Evolutionary conservation across 2,329 filamentous ascomycete species (phyloP), one percentile per base, ranked within the genome.

Genomic region (Didymella keratinophila): DNA sequence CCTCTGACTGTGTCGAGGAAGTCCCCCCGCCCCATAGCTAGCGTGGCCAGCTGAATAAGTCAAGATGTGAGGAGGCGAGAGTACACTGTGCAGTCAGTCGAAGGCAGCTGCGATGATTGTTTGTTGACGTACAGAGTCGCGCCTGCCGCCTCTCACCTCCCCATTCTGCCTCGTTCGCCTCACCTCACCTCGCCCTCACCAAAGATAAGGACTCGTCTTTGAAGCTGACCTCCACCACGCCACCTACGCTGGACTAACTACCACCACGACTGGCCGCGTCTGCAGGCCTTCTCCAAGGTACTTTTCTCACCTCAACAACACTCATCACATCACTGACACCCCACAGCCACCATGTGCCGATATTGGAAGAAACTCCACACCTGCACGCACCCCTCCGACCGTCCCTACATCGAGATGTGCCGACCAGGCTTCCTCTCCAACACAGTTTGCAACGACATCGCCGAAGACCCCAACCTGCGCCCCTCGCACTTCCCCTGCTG

Each of bases 331-430:
- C 32, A 37, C 52, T 55, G 9, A 52, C 28, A 18, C 11, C 20
- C 41, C 41, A 12, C 23, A 27, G 42, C 45, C 47, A 62, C 7
- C 9, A 71, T 71, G 69, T 71, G 69, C 51, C 55, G 53, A 21
- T 70, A 69, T 62, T 69, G 67, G 66, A 69, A 62, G 42, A 71
- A 71, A 32, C 39, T 51, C 8, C 66, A 70, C 49, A 69, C 65
- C 3, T 71, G 69, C 56, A 52, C 43, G 3, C 62, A 70, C 59
- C 36, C 48, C 48, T 62, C 58, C 1, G 66, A 66, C 46, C 63
- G 67, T 2, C 63, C 61, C 2, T 68, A 70, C 56, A 57, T 71
- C 52, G 65, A 68, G 34, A 62, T 68, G 66, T 71, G 69, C 58
- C 62, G 61, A 6, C 28, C 62, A 1, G 66, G 67, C 45, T 56